Base-by-base conservation (phyloP, 1,284 basidiomycete species). In the Cutaneotrichosporon sp. region DNA sequence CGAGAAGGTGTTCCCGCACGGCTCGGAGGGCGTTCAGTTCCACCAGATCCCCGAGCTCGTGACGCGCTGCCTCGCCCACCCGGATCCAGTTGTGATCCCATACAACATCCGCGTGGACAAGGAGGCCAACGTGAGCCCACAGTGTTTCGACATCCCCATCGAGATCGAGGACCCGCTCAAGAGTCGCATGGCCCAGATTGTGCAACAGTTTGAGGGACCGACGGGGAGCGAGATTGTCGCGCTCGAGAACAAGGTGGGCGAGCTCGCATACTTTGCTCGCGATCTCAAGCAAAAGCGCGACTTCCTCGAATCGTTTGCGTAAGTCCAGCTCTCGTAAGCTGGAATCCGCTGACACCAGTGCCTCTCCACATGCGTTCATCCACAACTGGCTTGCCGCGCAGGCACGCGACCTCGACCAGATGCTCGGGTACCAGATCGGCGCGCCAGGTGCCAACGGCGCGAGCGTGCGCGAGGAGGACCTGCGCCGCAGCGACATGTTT, bases 321-420 rank as follows among this genome's bases (percentile, higher is more conserved):
- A 61, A 64, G 77, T 75, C 13, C 26, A 53, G 14, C 31, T 32
- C 22, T 30, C 50, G 26, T 11, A 9, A 36, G 3, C 14, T 8
- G 14, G 11, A 5, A 4, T 21, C 8, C n/a, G 13, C 60, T 62
- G 36, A 65, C 61, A 34, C 9, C 66, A 78, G 76, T 11, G 67
- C 74, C 0, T 69, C 72, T 36, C 75, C 73, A 21, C 72, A 77
- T 62, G 84, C 83, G 38, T 97, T 97, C 75, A 89, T 97, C 63
- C 88, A 92, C 70, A 90, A 87, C 4, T 98, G 91, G 91, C 81
- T 97, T 40, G 89, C 90, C 63, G 92, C 90, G 4, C 96, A 98
- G 78, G 90, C 92, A 36, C 85, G 91, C 21, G 93, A 97, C 78
- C 80, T 99, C 49, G 92, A 96, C 78, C 88, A 86, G 64, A 86